Evolutionary conservation across 2,329 filamentous ascomycete species (phyloP), one percentile per base, ranked within the genome.

Genomic region (Colletotrichum godetiae): DNA sequence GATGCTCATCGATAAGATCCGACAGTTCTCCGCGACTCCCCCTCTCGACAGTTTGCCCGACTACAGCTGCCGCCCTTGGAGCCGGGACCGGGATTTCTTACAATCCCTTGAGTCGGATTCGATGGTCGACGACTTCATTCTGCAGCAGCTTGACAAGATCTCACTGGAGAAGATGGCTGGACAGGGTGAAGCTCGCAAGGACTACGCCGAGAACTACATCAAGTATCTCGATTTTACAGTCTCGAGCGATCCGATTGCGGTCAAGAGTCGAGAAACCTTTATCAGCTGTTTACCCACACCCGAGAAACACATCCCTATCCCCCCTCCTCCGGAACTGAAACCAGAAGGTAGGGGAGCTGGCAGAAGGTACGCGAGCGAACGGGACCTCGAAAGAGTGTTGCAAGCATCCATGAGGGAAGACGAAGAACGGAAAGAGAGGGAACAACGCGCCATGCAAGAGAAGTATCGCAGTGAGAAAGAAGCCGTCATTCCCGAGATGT

Each of bases 391-490:
- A 79, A 88, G 90, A 49, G 92, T 93, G 7, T 83, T 95, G 60
- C 90, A 93, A 78, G 91, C 93, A 76, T 95, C 93, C 0, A 89
- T 92, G 78, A 88, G 89, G 27, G 91, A 93, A 76, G 92, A 94
- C 72, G 91, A 92, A 75, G 93, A 94, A 78, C 88, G 90, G 42
- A 88, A 90, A 72, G 92, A 94, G 76, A 90, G 92, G 60, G 92
- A 93, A 75, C 82, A 87, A 58, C 86, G 89, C 65, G 89, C 89
- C 42, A 89, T 91, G 76, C 91, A 92, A 79, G 91, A 93, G 67
- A 92, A 92, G 78, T 92, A 92, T 72, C 92, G 93, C 74, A 93
- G 90, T 75, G 92, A 94, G 57, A 95, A 94, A 79, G 94, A 96
- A 80, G 94, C 94, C 0, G 86, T 88, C 4, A 90, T 96, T 60